phyloP scores from a whole-genome alignment of 2,329 filamentous ascomycete species.

The Pseudocercospora crystallina region DNA sequence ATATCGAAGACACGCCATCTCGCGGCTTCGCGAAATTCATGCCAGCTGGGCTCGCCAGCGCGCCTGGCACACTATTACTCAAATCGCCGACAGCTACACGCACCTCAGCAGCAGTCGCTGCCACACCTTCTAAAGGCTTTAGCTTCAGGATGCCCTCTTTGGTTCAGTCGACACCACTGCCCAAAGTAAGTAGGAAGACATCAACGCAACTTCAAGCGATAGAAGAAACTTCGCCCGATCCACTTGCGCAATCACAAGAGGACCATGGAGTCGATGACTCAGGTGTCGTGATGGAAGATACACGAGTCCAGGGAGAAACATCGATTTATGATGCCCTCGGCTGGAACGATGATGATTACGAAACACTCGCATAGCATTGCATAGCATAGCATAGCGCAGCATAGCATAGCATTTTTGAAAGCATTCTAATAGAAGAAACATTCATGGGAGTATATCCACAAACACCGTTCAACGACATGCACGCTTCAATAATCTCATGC shows the following conservation, averaged over 20 bases:
- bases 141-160: constrained; percentile 18
- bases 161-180: constrained; percentile 4
- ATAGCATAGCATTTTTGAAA: not conserved
- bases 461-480: too few species aligned
- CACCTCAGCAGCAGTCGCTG: constrained; percentile 10
- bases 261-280: constrained; percentile 1
- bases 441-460: too few species aligned
- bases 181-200: constrained; percentile 2
- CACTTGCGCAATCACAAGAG: too few species aligned
- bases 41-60: constrained; percentile 19
- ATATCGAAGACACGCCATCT: constrained; percentile 46
- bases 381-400: constrained; percentile 8
- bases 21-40: constrained; percentile 38
- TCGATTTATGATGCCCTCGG: constrained; percentile 45
- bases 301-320: constrained; percentile 1
- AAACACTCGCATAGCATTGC: constrained; percentile 32
- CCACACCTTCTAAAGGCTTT: constrained; percentile 12
- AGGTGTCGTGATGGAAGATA: constrained; percentile 5
- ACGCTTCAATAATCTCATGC: too few species aligned
- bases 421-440: too few species aligned
- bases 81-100: constrained; percentile 26
- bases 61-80: constrained; percentile 23
- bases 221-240: not conserved
- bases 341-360: constrained; percentile 48
- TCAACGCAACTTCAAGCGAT: not conserved